phyloP scores from a whole-genome alignment of 495 filamentous ascomycete genomes.

The Lasiosphaeria miniovina region DNA sequence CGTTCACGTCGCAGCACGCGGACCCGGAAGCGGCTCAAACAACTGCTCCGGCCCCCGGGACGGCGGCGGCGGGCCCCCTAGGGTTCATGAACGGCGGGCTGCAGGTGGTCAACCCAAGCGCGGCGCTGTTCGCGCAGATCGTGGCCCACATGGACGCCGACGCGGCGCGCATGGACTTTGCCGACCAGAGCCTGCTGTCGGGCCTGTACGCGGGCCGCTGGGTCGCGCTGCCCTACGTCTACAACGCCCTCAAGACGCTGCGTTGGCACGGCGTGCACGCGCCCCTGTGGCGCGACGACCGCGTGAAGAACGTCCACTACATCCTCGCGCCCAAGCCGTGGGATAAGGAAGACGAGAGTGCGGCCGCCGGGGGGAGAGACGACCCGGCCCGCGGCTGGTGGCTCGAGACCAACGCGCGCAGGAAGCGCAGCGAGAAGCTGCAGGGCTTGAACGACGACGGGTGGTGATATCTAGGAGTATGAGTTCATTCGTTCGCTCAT shows the following conservation, averaged over 20 bases:
- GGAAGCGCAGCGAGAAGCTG: too few species aligned
- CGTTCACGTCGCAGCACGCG: conserved; percentile 66
- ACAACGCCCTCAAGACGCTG: conserved; percentile 81
- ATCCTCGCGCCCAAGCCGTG: conserved; percentile 80
- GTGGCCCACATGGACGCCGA: conserved; percentile 42
- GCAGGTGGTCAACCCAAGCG: conserved; percentile 65
- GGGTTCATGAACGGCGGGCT: conserved; percentile 73
- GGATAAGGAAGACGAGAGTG: conserved; percentile 49
- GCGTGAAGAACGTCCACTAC: conserved; percentile 78
- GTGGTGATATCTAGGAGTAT: too few species aligned
- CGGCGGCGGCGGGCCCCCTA: conserved; percentile 28
- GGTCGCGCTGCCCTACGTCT: conserved; percentile 72
- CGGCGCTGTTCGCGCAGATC: conserved; percentile 55
- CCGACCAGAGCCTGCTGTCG: conserved; percentile 70
- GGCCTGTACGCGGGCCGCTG: conserved; percentile 65
- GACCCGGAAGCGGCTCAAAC: conserved; percentile 17
- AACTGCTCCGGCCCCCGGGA: conserved; percentile 49
- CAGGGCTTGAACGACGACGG: too few species aligned
- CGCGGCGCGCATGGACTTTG: conserved; percentile 60
- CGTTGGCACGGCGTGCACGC: conserved; percentile 65
- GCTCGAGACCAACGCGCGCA: too few species aligned
- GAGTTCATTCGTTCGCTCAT: too few species aligned
- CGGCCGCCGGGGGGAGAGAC: too few species aligned
- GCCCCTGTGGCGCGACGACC: conserved; percentile 70
- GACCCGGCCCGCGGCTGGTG: too few species aligned